phyloP scores from a whole-genome alignment of 2,329 filamentous ascomycete species.

The Fusarium pseudocircinatum region DNA sequence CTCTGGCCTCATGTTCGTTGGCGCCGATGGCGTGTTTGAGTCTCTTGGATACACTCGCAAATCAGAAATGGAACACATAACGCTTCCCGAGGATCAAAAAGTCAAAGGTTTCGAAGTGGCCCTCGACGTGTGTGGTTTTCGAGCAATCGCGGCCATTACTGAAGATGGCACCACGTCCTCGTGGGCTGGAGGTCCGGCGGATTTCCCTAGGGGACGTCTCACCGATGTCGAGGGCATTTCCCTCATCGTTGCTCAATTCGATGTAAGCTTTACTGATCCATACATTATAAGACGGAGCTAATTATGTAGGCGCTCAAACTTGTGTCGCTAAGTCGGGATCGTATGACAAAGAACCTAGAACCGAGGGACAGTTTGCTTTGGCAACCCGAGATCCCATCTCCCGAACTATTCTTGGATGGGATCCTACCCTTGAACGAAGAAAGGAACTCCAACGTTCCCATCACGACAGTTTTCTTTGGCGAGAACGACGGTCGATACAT shows the following conservation, averaged over 20 bases:
- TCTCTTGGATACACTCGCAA: neutral
- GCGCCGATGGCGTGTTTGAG: neutral
- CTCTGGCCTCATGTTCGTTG: neutral
- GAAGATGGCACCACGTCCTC: neutral
- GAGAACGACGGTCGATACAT: neutral
- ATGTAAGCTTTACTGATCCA: neutral
- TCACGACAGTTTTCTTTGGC: slow-evolving; percentile 15
- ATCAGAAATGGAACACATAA: neutral
- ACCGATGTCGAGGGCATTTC: neutral
- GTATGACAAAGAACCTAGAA: neutral
- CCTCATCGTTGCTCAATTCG: neutral
- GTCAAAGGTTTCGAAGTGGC: neutral
- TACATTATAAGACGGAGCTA: rapidly evolving
- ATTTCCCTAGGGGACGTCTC: neutral
- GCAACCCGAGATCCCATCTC: slow-evolving; percentile 8
- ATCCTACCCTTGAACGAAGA: neutral
- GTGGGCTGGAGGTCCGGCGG: neutral
- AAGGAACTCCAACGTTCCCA: rapidly evolving
- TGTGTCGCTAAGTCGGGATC: slow-evolving; percentile 5
- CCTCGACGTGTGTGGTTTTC: neutral
- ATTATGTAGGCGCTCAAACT: slow-evolving; percentile 21
- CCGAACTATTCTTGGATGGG: neutral
- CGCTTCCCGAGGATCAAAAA: neutral
- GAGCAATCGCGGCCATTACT: neutral
- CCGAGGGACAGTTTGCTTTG: slow-evolving; percentile 21